Evolutionary conservation across 441 rosid genomes (phyloP).

Genomic region (Francoa sonchifolia): DNA sequence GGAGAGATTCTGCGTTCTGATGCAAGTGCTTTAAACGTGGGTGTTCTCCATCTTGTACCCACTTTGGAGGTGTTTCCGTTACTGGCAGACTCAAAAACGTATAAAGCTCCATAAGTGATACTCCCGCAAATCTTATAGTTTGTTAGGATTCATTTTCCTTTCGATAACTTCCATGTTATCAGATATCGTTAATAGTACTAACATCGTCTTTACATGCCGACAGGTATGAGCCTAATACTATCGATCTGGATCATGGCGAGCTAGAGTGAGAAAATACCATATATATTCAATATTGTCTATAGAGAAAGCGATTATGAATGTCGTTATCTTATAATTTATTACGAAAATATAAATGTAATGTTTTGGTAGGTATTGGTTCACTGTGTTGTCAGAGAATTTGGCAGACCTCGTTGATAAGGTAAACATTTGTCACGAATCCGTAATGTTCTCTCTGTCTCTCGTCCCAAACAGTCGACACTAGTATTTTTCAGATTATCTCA

Average conservation of each 20-base stretch:
- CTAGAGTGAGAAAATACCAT: slow-evolving; percentile 61
- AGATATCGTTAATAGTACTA: slow-evolving; percentile 2
- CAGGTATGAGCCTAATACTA: slow-evolving; percentile 99
- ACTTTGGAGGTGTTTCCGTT: slow-evolving; percentile 86
- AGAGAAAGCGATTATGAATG: no score
- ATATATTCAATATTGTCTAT: slow-evolving; percentile 9
- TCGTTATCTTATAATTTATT: no score
- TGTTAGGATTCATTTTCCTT: neutral
- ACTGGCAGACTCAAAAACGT: slow-evolving; percentile 75
- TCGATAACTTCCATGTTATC: neutral
- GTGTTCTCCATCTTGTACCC: slow-evolving; percentile 96
- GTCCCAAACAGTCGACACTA: no score
- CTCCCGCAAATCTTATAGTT: no score
- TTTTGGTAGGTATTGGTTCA: slow-evolving; percentile 81
- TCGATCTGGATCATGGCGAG: slow-evolving; percentile 77
- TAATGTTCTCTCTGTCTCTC: neutral
- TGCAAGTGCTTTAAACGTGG: slow-evolving; percentile 88
- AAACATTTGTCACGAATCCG: no score
- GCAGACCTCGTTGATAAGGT: slow-evolving; percentile 96
- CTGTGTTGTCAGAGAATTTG: slow-evolving; percentile 77
- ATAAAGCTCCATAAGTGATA: no score
- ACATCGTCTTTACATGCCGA: slow-evolving; percentile 12
- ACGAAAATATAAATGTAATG: no score
- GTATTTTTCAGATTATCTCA: no score
- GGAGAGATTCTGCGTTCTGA: slow-evolving; percentile 85